Base-by-base conservation (phyloP, 805 yeast genomes). In the Kodamaea leandrae region DNA sequence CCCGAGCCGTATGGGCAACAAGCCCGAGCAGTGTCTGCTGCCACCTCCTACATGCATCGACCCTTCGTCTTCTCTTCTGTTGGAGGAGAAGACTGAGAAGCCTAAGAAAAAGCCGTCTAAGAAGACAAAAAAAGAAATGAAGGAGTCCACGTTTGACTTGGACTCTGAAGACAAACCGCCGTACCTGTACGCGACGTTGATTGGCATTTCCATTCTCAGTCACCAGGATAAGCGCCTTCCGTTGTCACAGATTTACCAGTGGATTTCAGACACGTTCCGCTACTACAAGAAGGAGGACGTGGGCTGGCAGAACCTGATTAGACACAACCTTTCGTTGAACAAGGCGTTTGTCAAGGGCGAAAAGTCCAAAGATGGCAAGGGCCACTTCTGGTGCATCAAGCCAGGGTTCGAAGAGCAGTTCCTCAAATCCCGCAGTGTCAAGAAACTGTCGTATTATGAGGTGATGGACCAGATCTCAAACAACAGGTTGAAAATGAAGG, bases 231-330 rank as follows among this genome's bases (percentile, higher is more conserved):
- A 63, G 43, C 56, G 57, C 39, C 60, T 69, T 42, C 68, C 74
- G 3, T 55, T 69, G 32, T 64, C 72, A 6, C 96, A 88, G 55
- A 93, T 91, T 30, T 91, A 91, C 66, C 74, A 71, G 52, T 91
- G 99, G 99, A 93, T 91, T 32, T 80, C 93, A 6, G 80, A 80
- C 33, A 84, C 95, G 26, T 91, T 90, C 61, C 77, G 73, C 47
- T 91, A 83, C 59, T 93, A 93, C 63, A 80, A 82, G 48, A 80
- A 78, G 48, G 84, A 86, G 44, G 96, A 88, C 52, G 84, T 87
- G 8, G 96, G 97, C 19, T 91, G 99, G 99, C 97, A 91, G 64
- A 91, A 91, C 64, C 90, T 96, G 24, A 93, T 91, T 48, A 81
- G 99, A 47, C 99, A 91, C 64, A 91, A 93, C 51, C 69, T 91